Base-by-base conservation (phyloP, 1,284 basidiomycete genomes). In the Volvariella volvacea region DNA sequence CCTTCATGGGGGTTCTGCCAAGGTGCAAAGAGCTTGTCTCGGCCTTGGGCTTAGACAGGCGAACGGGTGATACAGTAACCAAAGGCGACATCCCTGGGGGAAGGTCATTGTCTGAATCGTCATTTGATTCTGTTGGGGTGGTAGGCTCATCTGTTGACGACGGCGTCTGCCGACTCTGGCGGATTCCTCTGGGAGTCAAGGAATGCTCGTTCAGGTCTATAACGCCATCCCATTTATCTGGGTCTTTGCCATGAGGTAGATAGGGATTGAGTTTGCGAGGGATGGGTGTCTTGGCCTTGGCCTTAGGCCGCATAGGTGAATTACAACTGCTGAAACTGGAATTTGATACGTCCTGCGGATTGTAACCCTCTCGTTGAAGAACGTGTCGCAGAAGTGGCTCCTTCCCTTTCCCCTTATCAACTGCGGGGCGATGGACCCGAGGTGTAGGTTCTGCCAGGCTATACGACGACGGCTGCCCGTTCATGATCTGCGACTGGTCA, bases 21-120 rank as follows among this genome's bases (percentile, higher is more conserved):
- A 90, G 69, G 39, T 71, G 77, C 12, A 78, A 61, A 15, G 73
- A 62, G 20, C 70, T 71, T 1, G 72, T 67, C 50, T 75, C 75
- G 6, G 70, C 65, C 9, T 70, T 67, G 0, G 74, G 74, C 43
- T 78, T 73, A 7, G 79, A 73, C 0, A 84, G 83, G n/a, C 83
- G 76, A 2, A 81, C 81, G 48, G 90, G 92, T 21, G 83, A 86
- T 77, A 93, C 82, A 45, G 87, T 85, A 3, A 86, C 76, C 1
- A 89, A 90, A 2, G 92, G 90, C 0, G 90, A 92, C 85, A 93
- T 88, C 38, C 84, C 86, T 14, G 68, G 65, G 49, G 68, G 72
- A 33, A 74, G 57, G 6, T 75, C 73, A 45, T 82, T 80, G 45
- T 82, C 75, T n/a, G 78, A 80, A 42, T 78, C 73, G 41, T 72